Percentiles rank a stretch among this genome's conserved stretches.
These are phyloP conservation scores for Hymenoscyphus albidus DNA, from an alignment of 2,329 filamentous ascomycete species.

Conservation along the genomic window DNA sequence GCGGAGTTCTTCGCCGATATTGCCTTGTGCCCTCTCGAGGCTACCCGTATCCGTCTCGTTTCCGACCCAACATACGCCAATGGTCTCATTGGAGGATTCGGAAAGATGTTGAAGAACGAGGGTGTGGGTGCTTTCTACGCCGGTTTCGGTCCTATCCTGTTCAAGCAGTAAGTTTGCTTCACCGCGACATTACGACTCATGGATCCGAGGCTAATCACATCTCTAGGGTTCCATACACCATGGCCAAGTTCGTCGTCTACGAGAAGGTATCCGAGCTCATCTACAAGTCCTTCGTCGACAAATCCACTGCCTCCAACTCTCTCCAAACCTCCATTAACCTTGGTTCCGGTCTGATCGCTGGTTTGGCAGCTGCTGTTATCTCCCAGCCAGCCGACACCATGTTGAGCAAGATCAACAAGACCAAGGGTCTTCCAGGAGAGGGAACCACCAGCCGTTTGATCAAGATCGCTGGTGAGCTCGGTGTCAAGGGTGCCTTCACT, in stretches of 20 bases:
- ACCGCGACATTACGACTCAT: constrained; percentile 13
- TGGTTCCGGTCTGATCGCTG: constrained; percentile 68
- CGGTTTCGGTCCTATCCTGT: constrained; percentile 82
- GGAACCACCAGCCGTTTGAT: constrained; percentile 74
- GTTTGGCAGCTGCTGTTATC: constrained; percentile 83
- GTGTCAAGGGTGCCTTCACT: constrained; percentile 70
- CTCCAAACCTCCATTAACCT: constrained; percentile 80
- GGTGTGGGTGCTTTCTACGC: constrained; percentile 85
- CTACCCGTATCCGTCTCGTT: constrained; percentile 89
- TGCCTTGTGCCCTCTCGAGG: constrained; percentile 86
- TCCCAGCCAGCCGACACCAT: constrained; percentile 92
- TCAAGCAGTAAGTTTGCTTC: constrained; percentile 62
- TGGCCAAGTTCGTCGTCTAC: constrained; percentile 93
- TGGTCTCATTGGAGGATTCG: constrained; percentile 74
- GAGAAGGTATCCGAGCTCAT: constrained; percentile 79
- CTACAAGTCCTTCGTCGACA: constrained; percentile 63
- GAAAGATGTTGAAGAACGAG: constrained; percentile 79
- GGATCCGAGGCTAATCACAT: constrained; percentile 14
- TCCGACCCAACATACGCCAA: constrained; percentile 81
- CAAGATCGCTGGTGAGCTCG: constrained; percentile 87
- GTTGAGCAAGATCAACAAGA: constrained; percentile 96
- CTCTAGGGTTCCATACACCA: constrained; percentile 79
- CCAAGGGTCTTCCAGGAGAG: constrained; percentile 81
- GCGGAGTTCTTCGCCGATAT: constrained; percentile 73
- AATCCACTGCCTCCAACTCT: constrained; percentile 62